Percentiles rank a stretch among this genome's conserved stretches.
Evolutionary conservation across 805 yeast genomes (phyloP).

Genomic region (Pichia rugopelliculosa): DNA sequence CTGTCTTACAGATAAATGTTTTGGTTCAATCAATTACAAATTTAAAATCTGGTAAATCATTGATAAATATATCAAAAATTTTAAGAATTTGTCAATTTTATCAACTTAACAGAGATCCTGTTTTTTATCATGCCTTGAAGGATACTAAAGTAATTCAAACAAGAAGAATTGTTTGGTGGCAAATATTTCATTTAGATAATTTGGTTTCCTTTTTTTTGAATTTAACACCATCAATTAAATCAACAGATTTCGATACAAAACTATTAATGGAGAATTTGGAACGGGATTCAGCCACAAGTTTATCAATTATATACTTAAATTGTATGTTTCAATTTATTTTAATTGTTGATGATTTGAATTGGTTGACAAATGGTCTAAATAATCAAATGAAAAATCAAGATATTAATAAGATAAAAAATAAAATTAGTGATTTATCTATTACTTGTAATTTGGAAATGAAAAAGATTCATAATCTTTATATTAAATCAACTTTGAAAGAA

Average conservation of each 20-base stretch:
- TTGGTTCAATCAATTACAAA: constrained; percentile 20
- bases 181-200: constrained; percentile 50
- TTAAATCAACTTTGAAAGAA: background rate
- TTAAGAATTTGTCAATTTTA: constrained; percentile 23
- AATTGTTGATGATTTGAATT: constrained; percentile 47
- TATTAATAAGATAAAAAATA: constrained; percentile 37
- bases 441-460: constrained; percentile 43
- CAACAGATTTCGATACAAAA: constrained; percentile 22
- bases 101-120: constrained; percentile 52
- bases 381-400: constrained; percentile 34
- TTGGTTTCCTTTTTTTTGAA: constrained; percentile 25
- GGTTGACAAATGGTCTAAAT: constrained; percentile 41
- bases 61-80: constrained; percentile 18
- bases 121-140: constrained; percentile 41
- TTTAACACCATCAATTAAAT: constrained; percentile 18
- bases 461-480: constrained; percentile 16
- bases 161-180: constrained; percentile 62
- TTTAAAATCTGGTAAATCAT: constrained; percentile 20
- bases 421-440: constrained; percentile 43
- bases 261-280: constrained; percentile 18
- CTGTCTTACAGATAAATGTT: constrained; percentile 19
- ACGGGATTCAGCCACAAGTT: background rate
- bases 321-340: constrained; percentile 30
- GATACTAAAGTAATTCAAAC: constrained; percentile 43
- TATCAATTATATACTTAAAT: constrained; percentile 17